Base-by-base conservation (phyloP, 2,329 filamentous ascomycete species). In the Exutisphaerella laricina region DNA sequence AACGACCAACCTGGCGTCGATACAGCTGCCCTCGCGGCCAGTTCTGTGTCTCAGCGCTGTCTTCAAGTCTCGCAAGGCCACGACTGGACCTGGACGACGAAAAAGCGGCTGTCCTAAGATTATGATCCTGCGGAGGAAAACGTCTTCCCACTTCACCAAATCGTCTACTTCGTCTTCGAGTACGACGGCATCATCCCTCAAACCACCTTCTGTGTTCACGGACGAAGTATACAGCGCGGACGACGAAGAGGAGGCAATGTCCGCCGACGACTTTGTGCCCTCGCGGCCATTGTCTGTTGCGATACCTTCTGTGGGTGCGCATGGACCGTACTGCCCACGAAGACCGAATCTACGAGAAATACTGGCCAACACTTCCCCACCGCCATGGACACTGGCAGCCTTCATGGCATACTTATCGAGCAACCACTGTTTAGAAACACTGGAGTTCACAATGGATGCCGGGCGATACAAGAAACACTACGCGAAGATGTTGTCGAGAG, bases 391-490 rank as follows among this genome's bases (percentile, higher is more conserved):
- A 0, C 73, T 96, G 6, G 82, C 80, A 47, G 90, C 90, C 22
- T 97, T 97, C 66, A 97, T 92, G 80, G 89, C 89, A 43, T 97
- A 94, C 60, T 76, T 97, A 3, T 96, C 90, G 1, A 89, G 94
- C 61, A 97, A 97, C 59, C 90, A 97, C 67, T 98, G 92, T 62
- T 72, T 97, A 52, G 92, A 98, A 66, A 96, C 89, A 1, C 73
- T 98, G 28, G 92, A 97, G 62, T 98, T 98, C 65, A 95, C 89
- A 29, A 84, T 96, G 74, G 92, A 96, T 63, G 85, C 90, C 16
- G 85, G 88, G 45, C 79, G 88, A 48, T 98, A 97, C 63, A 77
- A 80, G 39, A 78, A 82, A 57, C 75, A 79, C 57, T 84, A 80
- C 62, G 68, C 74, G 40, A 72, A 77, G 44, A 71, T 79, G 58